A percentile compares a stretch with the other conserved stretches of the same genome.
These are phyloP conservation scores for Coniella lustricola DNA, from an alignment of 2,329 filamentous ascomycete species.

Conservation along the genomic window DNA sequence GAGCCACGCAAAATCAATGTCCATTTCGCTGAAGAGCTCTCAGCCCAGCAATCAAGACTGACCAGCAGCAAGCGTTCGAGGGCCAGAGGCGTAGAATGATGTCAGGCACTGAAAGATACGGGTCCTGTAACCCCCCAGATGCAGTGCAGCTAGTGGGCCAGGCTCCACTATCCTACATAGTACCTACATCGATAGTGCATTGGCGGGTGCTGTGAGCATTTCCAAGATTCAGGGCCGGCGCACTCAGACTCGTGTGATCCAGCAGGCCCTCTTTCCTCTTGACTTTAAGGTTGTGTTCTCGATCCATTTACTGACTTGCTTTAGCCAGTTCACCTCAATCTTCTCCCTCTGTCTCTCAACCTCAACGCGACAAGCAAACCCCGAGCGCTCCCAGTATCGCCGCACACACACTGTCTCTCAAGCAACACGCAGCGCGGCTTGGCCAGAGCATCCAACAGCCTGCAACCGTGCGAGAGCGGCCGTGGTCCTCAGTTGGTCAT, in stretches of 20 bases:
- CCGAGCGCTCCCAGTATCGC: not conserved
- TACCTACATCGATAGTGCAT: too few relatives aligned
- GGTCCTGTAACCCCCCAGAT: not conserved
- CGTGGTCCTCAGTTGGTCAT: not conserved
- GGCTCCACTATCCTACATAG: not conserved
- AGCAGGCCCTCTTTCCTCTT: not conserved
- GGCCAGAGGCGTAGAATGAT: not conserved
- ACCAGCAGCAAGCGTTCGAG: conserved; percentile 2
- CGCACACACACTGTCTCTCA: not conserved
- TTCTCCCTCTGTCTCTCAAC: not conserved
- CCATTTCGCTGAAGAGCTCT: too few relatives aligned
- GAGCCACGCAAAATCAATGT: too few relatives aligned
- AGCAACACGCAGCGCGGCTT: not conserved
- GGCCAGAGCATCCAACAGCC: not conserved
- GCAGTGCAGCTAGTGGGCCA: not conserved
- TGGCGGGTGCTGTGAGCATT: not conserved
- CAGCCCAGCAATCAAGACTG: not conserved
- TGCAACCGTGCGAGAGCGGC: conserved; percentile 8
- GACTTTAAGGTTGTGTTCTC: not conserved
- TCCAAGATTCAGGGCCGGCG: too few relatives aligned
- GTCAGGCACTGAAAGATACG: not conserved
- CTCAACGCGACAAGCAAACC: not conserved
- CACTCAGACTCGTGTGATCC: too few relatives aligned
- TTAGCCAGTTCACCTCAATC: not conserved
- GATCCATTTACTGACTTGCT: too few relatives aligned